These are phyloP conservation scores for Truncatella angustata DNA, from an alignment of 2,329 filamentous ascomycete genomes.

Conservation along the genomic window DNA sequence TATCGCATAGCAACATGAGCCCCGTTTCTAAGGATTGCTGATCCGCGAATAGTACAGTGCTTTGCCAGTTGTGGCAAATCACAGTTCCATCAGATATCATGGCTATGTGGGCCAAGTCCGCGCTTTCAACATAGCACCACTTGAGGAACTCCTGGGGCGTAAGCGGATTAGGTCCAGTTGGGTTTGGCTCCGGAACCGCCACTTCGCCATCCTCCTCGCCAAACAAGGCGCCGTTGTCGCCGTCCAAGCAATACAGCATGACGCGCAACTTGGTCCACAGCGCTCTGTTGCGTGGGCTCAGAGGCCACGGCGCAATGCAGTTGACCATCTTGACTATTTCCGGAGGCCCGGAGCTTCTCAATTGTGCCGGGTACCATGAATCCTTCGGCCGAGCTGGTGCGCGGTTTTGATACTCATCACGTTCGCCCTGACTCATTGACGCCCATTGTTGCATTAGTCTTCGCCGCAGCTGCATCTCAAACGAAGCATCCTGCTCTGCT, in stretches of 20 bases:
- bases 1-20: background rate
- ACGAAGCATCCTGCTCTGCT: background rate
- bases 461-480: background rate
- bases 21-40: background rate
- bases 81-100: background rate
- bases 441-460: background rate
- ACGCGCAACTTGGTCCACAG: conserved; percentile 2
- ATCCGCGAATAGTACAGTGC: background rate
- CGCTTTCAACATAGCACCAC: conserved; percentile 3
- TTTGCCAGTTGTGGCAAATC: background rate
- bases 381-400: background rate
- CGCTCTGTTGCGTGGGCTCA: background rate
- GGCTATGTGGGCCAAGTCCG: background rate
- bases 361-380: background rate
- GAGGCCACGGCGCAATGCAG: background rate
- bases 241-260: background rate
- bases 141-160: background rate
- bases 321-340: background rate
- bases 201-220: conserved; percentile 1
- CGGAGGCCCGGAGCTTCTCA: background rate
- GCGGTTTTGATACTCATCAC: background rate
- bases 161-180: background rate
- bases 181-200: background rate
- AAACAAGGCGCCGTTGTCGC: background rate
- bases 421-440: background rate